phyloP scores from a whole-genome alignment of 148 eudicot genomes.

The Bassia scoparia region DNA sequence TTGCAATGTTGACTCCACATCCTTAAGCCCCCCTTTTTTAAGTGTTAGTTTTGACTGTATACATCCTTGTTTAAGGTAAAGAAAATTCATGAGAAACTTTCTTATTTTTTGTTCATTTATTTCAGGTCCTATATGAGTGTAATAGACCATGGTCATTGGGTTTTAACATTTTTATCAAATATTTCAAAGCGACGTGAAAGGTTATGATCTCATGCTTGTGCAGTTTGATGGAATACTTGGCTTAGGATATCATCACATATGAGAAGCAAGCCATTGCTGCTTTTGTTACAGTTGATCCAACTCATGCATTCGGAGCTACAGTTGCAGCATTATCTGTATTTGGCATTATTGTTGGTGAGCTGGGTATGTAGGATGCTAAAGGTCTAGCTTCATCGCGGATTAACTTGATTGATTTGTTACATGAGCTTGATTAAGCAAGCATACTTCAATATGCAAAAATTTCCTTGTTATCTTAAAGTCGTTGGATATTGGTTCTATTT shows the following conservation, averaged over 20 bases:
- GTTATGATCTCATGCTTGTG: too few relatives aligned
- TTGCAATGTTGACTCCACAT: conserved; percentile 72
- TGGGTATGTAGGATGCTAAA: conserved; percentile 58
- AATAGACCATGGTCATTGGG: background rate
- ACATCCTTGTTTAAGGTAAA: conserved; percentile 28
- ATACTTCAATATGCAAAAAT: conserved; percentile 36
- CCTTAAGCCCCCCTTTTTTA: conserved; percentile 30
- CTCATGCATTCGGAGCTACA: conserved; percentile 67
- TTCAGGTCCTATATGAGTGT: background rate
- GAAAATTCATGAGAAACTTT: background rate
- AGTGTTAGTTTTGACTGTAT: conserved; percentile 39
- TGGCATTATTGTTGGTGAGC: conserved; percentile 74
- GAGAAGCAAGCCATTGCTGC: conserved; percentile 64
- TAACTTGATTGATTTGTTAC: conserved; percentile 68
- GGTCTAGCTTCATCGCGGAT: conserved; percentile 82
- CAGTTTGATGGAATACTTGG: too few relatives aligned
- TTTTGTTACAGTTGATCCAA: conserved; percentile 66
- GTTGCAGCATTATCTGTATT: conserved; percentile 67
- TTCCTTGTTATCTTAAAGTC: conserved; percentile 2
- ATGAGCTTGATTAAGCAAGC: conserved; percentile 59
- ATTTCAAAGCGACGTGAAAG: background rate
- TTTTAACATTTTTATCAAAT: background rate
- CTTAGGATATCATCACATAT: conserved; percentile 73
- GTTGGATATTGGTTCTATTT: conserved; percentile 1
- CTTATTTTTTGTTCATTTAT: background rate